Evolutionary conservation across 495 filamentous ascomycete species (phyloP).

Genomic region (Annulohypoxylon bovei): DNA sequence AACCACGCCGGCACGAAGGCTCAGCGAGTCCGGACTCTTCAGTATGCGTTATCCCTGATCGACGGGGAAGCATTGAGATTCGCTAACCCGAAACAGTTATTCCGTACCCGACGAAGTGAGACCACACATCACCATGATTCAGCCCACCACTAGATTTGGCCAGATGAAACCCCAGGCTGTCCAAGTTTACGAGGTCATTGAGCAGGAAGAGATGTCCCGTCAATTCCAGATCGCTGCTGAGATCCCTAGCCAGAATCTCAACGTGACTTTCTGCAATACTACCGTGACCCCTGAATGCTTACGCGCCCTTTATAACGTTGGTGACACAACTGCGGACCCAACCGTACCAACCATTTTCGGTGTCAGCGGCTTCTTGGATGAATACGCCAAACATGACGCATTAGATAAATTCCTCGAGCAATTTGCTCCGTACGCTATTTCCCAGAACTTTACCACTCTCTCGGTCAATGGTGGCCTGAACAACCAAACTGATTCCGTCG

Average conservation of each 20-base stretch:
- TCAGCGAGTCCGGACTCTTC: constrained; percentile 59
- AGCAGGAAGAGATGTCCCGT: constrained; percentile 24
- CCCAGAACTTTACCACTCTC: constrained; percentile 69
- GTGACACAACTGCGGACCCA: constrained; percentile 60
- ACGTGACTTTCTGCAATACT: constrained; percentile 53
- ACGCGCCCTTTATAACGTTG: constrained; percentile 66
- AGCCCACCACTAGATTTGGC: constrained; percentile 72
- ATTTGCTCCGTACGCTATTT: constrained; percentile 58
- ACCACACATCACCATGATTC: constrained; percentile 68
- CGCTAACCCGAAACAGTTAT: constrained; percentile 54
- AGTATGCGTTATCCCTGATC: constrained; percentile 27
- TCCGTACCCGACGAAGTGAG: constrained; percentile 69
- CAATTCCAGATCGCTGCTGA: constrained; percentile 18
- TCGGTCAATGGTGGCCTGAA: constrained; percentile 69
- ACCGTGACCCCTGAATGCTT: constrained; percentile 69
- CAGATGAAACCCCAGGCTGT: constrained; percentile 33
- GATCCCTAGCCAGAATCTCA: constrained; percentile 37
- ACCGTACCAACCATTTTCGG: constrained; percentile 57
- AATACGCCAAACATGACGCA: constrained; percentile 71
- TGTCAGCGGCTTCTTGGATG: constrained; percentile 59
- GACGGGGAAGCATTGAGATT: constrained; percentile 17
- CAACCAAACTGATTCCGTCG: constrained; percentile 54
- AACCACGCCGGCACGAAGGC: constrained; percentile 49
- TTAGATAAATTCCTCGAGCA: constrained; percentile 59
- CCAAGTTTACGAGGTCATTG: constrained; percentile 20